Percentiles rank a stretch among this genome's conserved stretches.
These are phyloP conservation scores for Amanita rimosa DNA, from an alignment of 768 basidiomycete species.

Conservation along the genomic window DNA sequence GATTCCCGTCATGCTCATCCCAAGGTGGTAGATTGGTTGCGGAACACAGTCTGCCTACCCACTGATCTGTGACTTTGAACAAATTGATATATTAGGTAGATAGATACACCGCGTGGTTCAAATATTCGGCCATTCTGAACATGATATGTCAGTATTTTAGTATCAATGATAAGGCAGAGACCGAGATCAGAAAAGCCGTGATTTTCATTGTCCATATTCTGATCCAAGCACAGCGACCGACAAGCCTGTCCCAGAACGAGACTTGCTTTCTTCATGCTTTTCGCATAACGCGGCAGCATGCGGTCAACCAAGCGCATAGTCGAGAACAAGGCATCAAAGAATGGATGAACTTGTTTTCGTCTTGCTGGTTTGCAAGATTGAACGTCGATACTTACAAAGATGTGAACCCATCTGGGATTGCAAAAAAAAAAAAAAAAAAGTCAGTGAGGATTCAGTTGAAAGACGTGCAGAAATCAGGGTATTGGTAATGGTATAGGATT, in stretches of 20 bases:
- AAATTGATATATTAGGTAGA: background rate
- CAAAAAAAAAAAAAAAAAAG: background rate
- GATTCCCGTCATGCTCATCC: constrained; percentile 3
- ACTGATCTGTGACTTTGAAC: constrained; percentile 10
- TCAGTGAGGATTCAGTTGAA: constrained; percentile 11
- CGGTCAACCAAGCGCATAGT: constrained; percentile 20
- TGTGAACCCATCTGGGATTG: constrained; percentile 6
- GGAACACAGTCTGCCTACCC: constrained; percentile 26
- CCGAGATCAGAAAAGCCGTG: constrained; percentile 51
- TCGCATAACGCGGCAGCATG: constrained; percentile 22
- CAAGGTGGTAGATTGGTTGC: constrained; percentile 29
- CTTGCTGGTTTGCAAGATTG: constrained; percentile 16
- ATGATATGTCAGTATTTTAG: background rate
- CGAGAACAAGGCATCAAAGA: constrained; percentile 41
- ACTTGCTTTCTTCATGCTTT: constrained; percentile 22
- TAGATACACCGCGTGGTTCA: background rate
- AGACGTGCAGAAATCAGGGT: constrained; percentile 31
- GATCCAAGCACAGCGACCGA: constrained; percentile 14
- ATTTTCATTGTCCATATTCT: constrained; percentile 33
- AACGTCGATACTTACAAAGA: constrained; percentile 13
- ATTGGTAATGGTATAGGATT: constrained; percentile 47
- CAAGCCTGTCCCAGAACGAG: constrained; percentile 40
- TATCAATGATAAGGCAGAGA: background rate
- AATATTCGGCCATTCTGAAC: background rate
- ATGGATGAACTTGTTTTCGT: constrained; percentile 83